phyloP scores from a whole-genome alignment of 805 yeast genomes.

The Wickerhamiella azyma region DNA sequence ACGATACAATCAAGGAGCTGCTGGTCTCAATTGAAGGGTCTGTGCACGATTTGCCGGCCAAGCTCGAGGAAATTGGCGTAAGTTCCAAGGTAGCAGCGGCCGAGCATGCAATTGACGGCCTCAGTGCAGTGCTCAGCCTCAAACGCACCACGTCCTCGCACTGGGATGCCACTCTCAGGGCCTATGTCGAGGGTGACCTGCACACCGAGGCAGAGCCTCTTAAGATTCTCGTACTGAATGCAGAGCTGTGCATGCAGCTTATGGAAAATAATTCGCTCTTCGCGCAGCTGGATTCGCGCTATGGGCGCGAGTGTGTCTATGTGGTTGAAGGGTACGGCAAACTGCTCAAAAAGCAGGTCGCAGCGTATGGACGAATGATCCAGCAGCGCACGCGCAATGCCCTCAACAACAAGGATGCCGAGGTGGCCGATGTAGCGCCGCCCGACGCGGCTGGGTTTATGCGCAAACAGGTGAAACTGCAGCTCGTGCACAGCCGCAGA shows the following conservation, averaged over 20 bases:
- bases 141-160: background rate
- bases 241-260: background rate
- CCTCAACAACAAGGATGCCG: background rate
- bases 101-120: background rate
- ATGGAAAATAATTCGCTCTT: background rate
- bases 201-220: constrained; percentile 1
- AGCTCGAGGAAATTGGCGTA: background rate
- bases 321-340: constrained; percentile 3
- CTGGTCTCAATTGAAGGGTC: background rate
- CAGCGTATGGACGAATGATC: background rate
- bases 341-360: background rate
- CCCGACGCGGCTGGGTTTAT: background rate
- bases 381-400: constrained; percentile 1
- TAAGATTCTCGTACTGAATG: background rate
- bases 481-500: background rate
- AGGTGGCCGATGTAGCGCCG: background rate
- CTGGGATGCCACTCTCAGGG: background rate
- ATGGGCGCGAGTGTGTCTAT: background rate
- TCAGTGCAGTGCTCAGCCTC: background rate
- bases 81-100: background rate
- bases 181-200: constrained; percentile 3
- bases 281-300: background rate
- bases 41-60: background rate
- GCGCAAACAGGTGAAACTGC: background rate
- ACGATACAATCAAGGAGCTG: constrained; percentile 2